Evolutionary conservation across 768 basidiomycete genomes (phyloP).

Genomic region (Pulveroboletus frians): DNA sequence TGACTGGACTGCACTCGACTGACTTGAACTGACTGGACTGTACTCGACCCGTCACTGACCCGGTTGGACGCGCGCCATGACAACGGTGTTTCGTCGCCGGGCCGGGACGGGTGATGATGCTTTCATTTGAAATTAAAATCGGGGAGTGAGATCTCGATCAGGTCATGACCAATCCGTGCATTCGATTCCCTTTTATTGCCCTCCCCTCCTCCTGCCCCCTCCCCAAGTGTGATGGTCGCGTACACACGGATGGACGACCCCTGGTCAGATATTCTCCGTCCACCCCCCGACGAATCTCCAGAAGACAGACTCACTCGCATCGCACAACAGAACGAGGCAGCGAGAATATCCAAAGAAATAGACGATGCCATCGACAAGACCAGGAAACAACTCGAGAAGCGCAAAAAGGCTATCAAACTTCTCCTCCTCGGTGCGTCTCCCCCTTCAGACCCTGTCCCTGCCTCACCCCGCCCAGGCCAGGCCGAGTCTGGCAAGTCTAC

Average conservation of each 20-base stretch:
- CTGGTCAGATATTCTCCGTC: slow-evolving; percentile 24
- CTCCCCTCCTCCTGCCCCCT: too few species aligned
- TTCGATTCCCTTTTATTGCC: background rate
- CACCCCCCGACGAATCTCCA: slow-evolving; percentile 9
- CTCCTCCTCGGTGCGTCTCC: slow-evolving; percentile 22
- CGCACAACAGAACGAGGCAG: slow-evolving; percentile 20
- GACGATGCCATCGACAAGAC: slow-evolving; percentile 28
- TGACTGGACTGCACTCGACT: too few species aligned
- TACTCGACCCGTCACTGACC: too few species aligned
- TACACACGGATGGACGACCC: slow-evolving; percentile 3
- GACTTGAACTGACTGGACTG: too few species aligned
- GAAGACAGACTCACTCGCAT: slow-evolving; percentile 9
- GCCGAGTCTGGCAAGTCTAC: slow-evolving; percentile 32
- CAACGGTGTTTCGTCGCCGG: too few species aligned
- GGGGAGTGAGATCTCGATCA: background rate
- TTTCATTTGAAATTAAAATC: background rate
- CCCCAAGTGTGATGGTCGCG: slow-evolving; percentile 3
- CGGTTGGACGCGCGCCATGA: too few species aligned
- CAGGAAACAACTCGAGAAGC: slow-evolving; percentile 15
- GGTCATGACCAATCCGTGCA: background rate
- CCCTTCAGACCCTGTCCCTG: fast-evolving
- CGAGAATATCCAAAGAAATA: slow-evolving; percentile 22
- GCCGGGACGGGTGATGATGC: too few species aligned
- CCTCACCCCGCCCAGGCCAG: slow-evolving; percentile 12
- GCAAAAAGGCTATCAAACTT: slow-evolving; percentile 28